Percentiles rank a stretch among this genome's conserved stretches.
These are phyloP conservation scores for Quercus variabilis DNA, from an alignment of 306 rosid species.

Conservation along the genomic window DNA sequence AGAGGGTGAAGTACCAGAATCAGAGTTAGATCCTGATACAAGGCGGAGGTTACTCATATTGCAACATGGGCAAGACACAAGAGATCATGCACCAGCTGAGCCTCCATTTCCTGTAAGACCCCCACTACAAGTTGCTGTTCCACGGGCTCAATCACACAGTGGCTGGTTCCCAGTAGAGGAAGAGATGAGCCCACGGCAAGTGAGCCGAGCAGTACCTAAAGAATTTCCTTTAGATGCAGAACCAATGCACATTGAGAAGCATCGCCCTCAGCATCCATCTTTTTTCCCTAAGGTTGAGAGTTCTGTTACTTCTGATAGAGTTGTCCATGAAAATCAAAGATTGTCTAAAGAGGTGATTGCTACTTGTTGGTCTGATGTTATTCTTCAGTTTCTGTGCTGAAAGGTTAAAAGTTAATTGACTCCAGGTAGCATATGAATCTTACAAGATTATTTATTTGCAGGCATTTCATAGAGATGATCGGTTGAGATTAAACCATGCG, in stretches of 20 bases:
- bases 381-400: slow-evolving; percentile 15
- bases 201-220: slow-evolving; percentile 51
- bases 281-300: slow-evolving; percentile 72
- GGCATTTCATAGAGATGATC: slow-evolving; percentile 88
- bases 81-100: slow-evolving; percentile 64
- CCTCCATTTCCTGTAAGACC: slow-evolving; percentile 71
- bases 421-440: slow-evolving; percentile 6
- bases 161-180: slow-evolving; percentile 89
- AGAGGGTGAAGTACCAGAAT: slow-evolving; percentile 99
- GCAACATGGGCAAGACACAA: slow-evolving; percentile 97
- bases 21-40: slow-evolving; percentile 98
- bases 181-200: slow-evolving; percentile 79
- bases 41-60: slow-evolving; percentile 97
- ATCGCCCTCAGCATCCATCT: slow-evolving; percentile 61
- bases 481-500: slow-evolving; percentile 59
- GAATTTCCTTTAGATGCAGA: slow-evolving; percentile 74
- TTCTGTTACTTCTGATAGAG: slow-evolving; percentile 68
- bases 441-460: slow-evolving; percentile 36
- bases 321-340: slow-evolving; percentile 70
- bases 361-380: slow-evolving; percentile 20
- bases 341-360: slow-evolving; percentile 71
- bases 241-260: slow-evolving; percentile 69
- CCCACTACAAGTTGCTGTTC: slow-evolving; percentile 58
- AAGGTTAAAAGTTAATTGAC: slow-evolving; percentile 5
- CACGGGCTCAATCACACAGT: slow-evolving; percentile 53